Percentiles rank a stretch among this genome's conserved stretches.
phyloP scores from a whole-genome alignment of 495 filamentous ascomycete genomes.

The Annulohypoxylon nitens region DNA sequence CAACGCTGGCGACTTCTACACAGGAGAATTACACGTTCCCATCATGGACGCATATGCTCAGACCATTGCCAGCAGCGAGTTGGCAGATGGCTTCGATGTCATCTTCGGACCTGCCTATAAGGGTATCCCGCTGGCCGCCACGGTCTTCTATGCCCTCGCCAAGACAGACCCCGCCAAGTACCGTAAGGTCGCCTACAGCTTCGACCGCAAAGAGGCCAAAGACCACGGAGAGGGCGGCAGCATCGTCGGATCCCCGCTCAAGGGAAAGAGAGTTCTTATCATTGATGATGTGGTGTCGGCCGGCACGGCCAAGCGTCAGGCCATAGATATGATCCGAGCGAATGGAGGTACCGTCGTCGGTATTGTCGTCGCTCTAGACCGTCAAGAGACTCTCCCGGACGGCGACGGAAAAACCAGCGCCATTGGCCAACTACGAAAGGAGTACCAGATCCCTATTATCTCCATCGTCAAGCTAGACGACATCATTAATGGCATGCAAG shows the following conservation, averaged over 20 bases:
- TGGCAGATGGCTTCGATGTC: constrained; percentile 71
- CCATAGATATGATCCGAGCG: constrained; percentile 82
- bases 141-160: constrained; percentile 76
- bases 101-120: constrained; percentile 95
- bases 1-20: constrained; percentile 90
- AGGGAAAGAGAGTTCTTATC: constrained; percentile 86
- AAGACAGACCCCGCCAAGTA: constrained; percentile 69
- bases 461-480: constrained; percentile 77
- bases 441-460: constrained; percentile 70
- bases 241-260: constrained; percentile 87
- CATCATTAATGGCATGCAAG: constrained; percentile 76
- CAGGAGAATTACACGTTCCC: constrained; percentile 76
- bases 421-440: constrained; percentile 82
- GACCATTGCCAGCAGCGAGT: constrained; percentile 66
- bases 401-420: constrained; percentile 70
- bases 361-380: constrained; percentile 88
- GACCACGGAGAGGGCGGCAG: constrained; percentile 92
- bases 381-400: constrained; percentile 80
- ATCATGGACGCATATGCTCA: constrained; percentile 84
- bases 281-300: constrained; percentile 97
- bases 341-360: constrained; percentile 87
- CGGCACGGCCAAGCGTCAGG: constrained; percentile 92
- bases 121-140: constrained; percentile 87
- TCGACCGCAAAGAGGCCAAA: constrained; percentile 96
- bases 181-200: constrained; percentile 78